These are phyloP conservation scores for Saturnispora gosingensis DNA, from an alignment of 805 yeast genomes.

Conservation along the genomic window DNA sequence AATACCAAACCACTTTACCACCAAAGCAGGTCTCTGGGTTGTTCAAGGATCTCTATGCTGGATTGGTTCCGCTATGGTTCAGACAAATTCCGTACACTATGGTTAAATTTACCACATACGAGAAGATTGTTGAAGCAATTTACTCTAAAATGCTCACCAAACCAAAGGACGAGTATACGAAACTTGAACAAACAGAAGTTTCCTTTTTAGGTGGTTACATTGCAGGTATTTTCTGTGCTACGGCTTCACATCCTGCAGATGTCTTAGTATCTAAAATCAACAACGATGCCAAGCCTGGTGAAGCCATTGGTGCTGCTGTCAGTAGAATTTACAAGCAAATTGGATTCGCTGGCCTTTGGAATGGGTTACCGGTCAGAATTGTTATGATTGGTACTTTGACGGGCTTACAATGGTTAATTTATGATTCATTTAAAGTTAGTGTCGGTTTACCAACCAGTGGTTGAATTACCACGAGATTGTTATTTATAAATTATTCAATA, in stretches of 20 bases:
- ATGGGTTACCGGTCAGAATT: slow-evolving; percentile 88
- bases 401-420: slow-evolving; percentile 93
- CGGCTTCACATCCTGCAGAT: slow-evolving; percentile 98
- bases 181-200: slow-evolving; percentile 82
- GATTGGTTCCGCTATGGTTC: slow-evolving; percentile 86
- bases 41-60: slow-evolving; percentile 66
- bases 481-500: background rate
- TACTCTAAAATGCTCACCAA: slow-evolving; percentile 59
- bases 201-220: slow-evolving; percentile 93
- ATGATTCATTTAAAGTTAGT: slow-evolving; percentile 92
- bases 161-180: slow-evolving; percentile 60
- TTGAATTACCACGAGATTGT: slow-evolving; percentile 2
- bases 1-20: slow-evolving; percentile 87
- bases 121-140: slow-evolving; percentile 76
- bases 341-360: slow-evolving; percentile 91
- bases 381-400: slow-evolving; percentile 97
- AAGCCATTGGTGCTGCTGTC: slow-evolving; percentile 58
- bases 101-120: slow-evolving; percentile 95
- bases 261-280: slow-evolving; percentile 94
- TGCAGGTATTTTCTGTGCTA: slow-evolving; percentile 95
- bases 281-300: slow-evolving; percentile 55
- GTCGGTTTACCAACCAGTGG: slow-evolving; percentile 96
- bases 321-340: slow-evolving; percentile 68
- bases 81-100: slow-evolving; percentile 98
- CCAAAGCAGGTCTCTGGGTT: slow-evolving; percentile 61